phyloP scores from a whole-genome alignment of 192 early-diverging fungal species.

The Rhizophagus clarus region DNA sequence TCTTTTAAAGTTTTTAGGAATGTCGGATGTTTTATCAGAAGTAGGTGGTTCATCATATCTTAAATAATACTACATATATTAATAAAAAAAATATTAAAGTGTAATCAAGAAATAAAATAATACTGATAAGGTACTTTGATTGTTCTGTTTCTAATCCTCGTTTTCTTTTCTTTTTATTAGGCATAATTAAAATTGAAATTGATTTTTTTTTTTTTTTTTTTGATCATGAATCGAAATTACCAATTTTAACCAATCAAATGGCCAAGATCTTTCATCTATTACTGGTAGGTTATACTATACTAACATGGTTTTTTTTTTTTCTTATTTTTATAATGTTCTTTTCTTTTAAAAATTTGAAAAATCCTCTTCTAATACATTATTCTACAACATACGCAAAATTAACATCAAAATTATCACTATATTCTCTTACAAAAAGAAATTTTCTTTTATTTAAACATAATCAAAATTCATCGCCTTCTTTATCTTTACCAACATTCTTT shows the following conservation, averaged over 20 bases:
- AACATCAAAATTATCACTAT: background rate
- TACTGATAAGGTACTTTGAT: background rate
- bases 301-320: background rate
- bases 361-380: background rate
- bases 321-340: background rate
- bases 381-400: no score
- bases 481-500: conserved; percentile 36
- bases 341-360: background rate
- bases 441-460: background rate
- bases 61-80: background rate
- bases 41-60: background rate
- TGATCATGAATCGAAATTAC: no score
- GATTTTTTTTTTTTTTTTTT: no score
- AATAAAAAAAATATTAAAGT: background rate
- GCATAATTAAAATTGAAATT: no score
- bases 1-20: background rate
- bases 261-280: no score
- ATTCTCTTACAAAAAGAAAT: background rate
- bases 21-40: background rate
- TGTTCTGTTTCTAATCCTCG: background rate
- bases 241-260: no score
- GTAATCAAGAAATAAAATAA: background rate
- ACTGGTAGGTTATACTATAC: no score
- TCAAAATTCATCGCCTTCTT: background rate
- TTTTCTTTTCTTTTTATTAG: background rate